Percentiles rank a stretch among this genome's conserved stretches.
Conservation (phyloP, 768 basidiomycete genomes). For the Roridomyces roridus region DNA sequence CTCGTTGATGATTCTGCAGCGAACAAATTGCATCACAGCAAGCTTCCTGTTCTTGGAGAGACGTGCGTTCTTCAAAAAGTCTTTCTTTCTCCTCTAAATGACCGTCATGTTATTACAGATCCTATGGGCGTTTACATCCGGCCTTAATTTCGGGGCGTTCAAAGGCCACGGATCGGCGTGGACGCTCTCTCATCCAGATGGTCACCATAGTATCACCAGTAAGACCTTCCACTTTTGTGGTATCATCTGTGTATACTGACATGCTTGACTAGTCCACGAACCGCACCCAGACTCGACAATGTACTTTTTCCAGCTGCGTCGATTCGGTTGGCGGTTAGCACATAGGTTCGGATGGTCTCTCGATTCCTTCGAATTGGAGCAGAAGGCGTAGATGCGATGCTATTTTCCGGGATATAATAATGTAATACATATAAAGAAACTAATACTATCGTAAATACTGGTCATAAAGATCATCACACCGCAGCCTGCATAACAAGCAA, state of each 20-base stretch:
- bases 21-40: background rate
- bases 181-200: conserved; percentile 9
- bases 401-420: too few relatives aligned
- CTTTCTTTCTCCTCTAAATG: too few relatives aligned
- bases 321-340: conserved; percentile 2
- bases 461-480: conserved; percentile 10
- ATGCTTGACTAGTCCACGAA: conserved; percentile 4
- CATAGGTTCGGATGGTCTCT: conserved; percentile 9
- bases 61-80: background rate
- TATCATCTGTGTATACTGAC: too few relatives aligned
- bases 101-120: too few relatives aligned
- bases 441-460: background rate
- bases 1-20: background rate
- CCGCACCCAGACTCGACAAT: conserved; percentile 11
- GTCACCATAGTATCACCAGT: background rate
- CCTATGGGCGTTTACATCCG: background rate
- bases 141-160: background rate
- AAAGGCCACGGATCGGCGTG: conserved; percentile 12
- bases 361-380: background rate
- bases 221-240: too few relatives aligned
- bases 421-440: too few relatives aligned
- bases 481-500: conserved; percentile 63
- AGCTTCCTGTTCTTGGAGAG: background rate
- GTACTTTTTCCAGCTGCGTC: conserved; percentile 9
- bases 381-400: too few relatives aligned